Conservation (phyloP, 2,329 filamentous ascomycete genomes). For the Pseudofabraea citricarpa region DNA sequence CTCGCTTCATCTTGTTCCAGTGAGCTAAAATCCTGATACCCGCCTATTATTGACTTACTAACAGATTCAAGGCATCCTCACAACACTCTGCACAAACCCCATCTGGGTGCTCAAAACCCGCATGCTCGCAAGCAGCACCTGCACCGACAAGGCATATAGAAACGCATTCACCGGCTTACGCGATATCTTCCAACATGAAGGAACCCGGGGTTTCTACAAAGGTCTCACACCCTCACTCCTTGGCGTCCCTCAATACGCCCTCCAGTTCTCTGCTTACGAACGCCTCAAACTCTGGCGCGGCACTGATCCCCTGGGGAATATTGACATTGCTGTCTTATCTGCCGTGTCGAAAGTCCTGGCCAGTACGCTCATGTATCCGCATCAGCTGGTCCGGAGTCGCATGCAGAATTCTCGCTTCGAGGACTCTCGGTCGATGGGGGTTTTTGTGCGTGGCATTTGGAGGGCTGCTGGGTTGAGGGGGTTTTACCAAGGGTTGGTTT, state of each 20-base stretch:
- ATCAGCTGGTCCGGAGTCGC: background rate
- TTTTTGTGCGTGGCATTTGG: background rate
- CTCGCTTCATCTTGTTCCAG: background rate
- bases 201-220: background rate
- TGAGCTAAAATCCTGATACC: background rate
- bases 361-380: background rate
- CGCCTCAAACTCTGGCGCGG: background rate
- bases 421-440: background rate
- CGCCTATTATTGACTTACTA: background rate
- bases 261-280: background rate
- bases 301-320: background rate
- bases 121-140: background rate
- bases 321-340: background rate
- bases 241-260: background rate
- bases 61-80: background rate
- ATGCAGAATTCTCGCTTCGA: background rate
- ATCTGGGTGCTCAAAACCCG: conserved; percentile 1
- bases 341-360: background rate
- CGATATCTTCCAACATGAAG: background rate
- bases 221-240: background rate
- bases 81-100: background rate
- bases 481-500: background rate
- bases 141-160: background rate
- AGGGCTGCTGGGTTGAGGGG: background rate
- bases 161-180: background rate